Base-by-base conservation (phyloP, 2,329 filamentous ascomycete species). In the Periconia digitata region DNA sequence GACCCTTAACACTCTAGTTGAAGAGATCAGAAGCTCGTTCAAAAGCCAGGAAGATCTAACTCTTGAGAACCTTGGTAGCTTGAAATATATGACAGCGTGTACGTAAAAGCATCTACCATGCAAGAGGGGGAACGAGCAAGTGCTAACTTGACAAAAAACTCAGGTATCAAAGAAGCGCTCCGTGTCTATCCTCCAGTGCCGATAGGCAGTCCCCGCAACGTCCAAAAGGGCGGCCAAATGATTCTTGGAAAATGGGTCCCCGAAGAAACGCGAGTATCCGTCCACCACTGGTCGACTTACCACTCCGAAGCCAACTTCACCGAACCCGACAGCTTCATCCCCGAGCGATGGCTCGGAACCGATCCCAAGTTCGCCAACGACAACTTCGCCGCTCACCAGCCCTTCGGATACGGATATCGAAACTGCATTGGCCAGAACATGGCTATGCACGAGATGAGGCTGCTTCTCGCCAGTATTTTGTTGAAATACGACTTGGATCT, bases 161-260 rank as follows among this genome's bases (percentile, higher is more conserved):
- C n/a, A n/a, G n/a, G n/a, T n/a, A 57, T 77, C 7, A 70, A 75
- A 27, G 75, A 77, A 50, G 63, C 63, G 0, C 55, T 76, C 35
- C 67, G 75, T 12, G 41, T 75, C 6, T 76, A 74, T 39, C 75
- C 75, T 1, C 73, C 74, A 1, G 69, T 72, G 2, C 61, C 72
- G 2, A 54, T 58, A 7, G 67, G 69, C 2, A 47, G 70, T 10
- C 58, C 65, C 7, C 62, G 73, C 7, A 42, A 52, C 1, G 56
- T 56, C 0, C 63, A 66, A 8, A 39, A 49, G 6, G 60, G 54
- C 6, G 69, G 63, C 10, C 70, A 48, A 2, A 39, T n/a, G 15
- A 29, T 66, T 34, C 58, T 63, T 38, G 71, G 69, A 1, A 8
- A 59, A 5, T 64, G 50, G 47, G 49, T 76, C 17, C 68, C 72